Conservation (phyloP, 805 yeast genomes). For the Scheffersomyces ergatensis region DNA sequence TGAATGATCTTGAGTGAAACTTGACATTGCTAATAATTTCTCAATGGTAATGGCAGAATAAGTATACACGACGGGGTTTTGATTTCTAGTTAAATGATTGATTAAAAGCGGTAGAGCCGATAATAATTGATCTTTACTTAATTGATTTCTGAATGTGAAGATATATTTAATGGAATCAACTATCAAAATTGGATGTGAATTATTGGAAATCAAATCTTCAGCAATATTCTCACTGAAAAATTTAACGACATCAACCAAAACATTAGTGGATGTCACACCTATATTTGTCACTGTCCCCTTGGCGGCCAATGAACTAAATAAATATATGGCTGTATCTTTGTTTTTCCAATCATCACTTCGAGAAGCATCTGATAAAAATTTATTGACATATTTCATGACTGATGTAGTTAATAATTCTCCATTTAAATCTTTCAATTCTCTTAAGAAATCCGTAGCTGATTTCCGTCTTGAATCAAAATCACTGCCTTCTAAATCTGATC, state of each 20-base stretch:
- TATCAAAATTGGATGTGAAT: conserved; percentile 70
- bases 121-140: conserved; percentile 78
- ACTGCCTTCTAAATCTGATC: conserved; percentile 93
- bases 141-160: conserved; percentile 86
- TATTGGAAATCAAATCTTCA: conserved; percentile 61
- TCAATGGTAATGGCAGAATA: conserved; percentile 93
- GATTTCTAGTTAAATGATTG: conserved; percentile 56
- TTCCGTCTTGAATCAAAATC: conserved; percentile 91
- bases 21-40: conserved; percentile 76
- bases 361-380: conserved; percentile 54
- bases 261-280: conserved; percentile 85
- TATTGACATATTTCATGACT: conserved; percentile 68
- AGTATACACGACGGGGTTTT: conserved; percentile 78
- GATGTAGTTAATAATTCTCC: conserved; percentile 72
- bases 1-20: conserved; percentile 40
- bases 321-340: conserved; percentile 82
- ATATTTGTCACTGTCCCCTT: conserved; percentile 84
- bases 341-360: conserved; percentile 65
- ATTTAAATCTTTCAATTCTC: conserved; percentile 79
- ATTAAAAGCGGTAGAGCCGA: conserved; percentile 80
- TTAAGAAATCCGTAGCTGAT: conserved; percentile 86
- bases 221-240: conserved; percentile 83
- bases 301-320: conserved; percentile 87
- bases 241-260: conserved; percentile 78
- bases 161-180: conserved; percentile 94